Base-by-base conservation (phyloP, 202 grass and related monocot genomes). In the Digitaria exilis region DNA sequence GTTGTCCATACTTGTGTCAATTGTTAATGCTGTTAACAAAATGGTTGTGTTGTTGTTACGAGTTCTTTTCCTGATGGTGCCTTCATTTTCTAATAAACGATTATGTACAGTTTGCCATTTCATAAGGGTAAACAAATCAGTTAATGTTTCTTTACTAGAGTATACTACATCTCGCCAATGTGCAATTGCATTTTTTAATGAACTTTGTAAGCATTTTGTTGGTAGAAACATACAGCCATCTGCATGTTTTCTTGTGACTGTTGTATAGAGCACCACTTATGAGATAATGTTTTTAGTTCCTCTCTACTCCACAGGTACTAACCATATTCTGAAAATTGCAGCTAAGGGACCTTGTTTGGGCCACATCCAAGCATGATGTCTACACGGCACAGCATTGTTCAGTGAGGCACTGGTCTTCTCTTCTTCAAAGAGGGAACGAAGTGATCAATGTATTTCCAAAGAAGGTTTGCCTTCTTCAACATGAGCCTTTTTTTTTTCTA, bases 361-460 rank as follows among this genome's bases (percentile, higher is more conserved):
- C 91, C 18, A 87, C 91, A 54, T 94, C 94, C 50, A 97, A 97
- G 87, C 91, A 97, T 88, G 94, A 97, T 83, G 87, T 94, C 56
- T 97, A 97, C 67, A 88, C 78, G 76, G 50, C 85, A 26, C 82
- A 87, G 35, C 84, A 97, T 80, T 90, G 90, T 48, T 92, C 89
- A 28, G 79, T 97, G 63, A 90, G 80, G 91, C 94, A 97, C 35
- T 97, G 85, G 89, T 94, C 94, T 68, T 86, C 94, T 74, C 71
- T 97, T 72, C 85, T 82, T 72, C 67, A 71, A 67, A 89, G 52
- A 88, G 67, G 85, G 42, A 80, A 87, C 56, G 91, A 97, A 73
- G 65, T 97, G 48, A 66, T 97, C 58, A 90, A 87, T 35, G 73
- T 94, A 77, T 31, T 85, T 25, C 87, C 94, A 63, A 48, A 82